Evolutionary conservation across 2,329 filamentous ascomycete genomes (phyloP).

Genomic region (Fusarium dlaminii): DNA sequence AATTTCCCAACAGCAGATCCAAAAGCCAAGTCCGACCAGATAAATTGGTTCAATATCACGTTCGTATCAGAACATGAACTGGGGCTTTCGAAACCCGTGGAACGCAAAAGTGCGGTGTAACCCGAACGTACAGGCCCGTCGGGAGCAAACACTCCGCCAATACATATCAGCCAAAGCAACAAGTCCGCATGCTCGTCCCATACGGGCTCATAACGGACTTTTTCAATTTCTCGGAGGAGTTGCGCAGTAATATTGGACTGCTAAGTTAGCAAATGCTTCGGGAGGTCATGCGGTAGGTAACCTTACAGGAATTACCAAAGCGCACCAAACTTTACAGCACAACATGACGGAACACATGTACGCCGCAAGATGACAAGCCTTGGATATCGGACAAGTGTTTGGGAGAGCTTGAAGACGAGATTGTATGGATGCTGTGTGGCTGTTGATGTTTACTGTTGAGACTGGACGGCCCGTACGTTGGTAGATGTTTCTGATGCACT

Average conservation of each 20-base stretch:
- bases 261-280: fast-evolving
- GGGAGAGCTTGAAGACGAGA: constrained; percentile 47
- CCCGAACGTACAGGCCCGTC: neutral
- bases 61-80: neutral
- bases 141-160: neutral
- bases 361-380: constrained; percentile 51
- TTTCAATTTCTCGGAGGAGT: neutral
- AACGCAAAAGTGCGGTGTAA: neutral
- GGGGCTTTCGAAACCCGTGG: neutral
- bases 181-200: neutral
- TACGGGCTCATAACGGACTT: fast-evolving
- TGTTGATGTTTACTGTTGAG: constrained; percentile 48
- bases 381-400: constrained; percentile 33
- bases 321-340: constrained; percentile 53
- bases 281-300: no score
- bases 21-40: constrained; percentile 5
- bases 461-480: constrained; percentile 24
- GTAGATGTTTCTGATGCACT: constrained; percentile 49
- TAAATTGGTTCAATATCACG: neutral
- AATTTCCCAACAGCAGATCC: neutral
- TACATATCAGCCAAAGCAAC: neutral
- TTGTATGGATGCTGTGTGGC: constrained; percentile 55
- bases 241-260: neutral
- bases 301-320: constrained; percentile 51
- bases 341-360: constrained; percentile 54